Evolutionary conservation across 2,329 filamentous ascomycete species (phyloP).

Genomic region (Stachybotrys elegans): DNA sequence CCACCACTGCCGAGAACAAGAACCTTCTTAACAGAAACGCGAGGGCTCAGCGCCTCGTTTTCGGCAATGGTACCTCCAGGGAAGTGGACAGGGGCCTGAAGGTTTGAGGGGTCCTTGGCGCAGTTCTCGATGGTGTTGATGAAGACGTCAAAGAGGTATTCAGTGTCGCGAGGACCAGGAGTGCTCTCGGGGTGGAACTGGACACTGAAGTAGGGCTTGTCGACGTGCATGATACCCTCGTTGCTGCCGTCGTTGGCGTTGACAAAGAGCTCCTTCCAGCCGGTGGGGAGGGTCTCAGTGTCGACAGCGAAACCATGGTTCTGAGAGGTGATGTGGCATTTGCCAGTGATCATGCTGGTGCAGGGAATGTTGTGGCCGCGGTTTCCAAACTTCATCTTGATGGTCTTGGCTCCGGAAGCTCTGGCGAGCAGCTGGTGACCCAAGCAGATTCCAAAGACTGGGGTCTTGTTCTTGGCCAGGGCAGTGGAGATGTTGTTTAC

Average conservation of each 20-base stretch:
- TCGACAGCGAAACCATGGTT: constrained; percentile 98
- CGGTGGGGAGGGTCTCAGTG: constrained; percentile 64
- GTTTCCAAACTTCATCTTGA: constrained; percentile 99
- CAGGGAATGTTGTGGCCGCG: constrained; percentile 98
- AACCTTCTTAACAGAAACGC: constrained; percentile 87
- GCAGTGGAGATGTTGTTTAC: constrained; percentile 73
- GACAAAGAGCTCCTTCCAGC: constrained; percentile 92
- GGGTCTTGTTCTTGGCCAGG: constrained; percentile 73
- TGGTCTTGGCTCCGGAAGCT: constrained; percentile 77
- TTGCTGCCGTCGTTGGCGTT: constrained; percentile 98
- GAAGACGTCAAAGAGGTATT: constrained; percentile 96
- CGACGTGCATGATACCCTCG: constrained; percentile 87
- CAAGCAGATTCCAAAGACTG: constrained; percentile 93
- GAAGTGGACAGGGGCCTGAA: constrained; percentile 74
- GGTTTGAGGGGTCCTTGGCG: constrained; percentile 58
- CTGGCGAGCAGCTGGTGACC: constrained; percentile 90
- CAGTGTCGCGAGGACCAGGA: constrained; percentile 89
- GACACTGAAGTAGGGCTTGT: constrained; percentile 94
- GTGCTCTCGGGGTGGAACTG: constrained; percentile 98
- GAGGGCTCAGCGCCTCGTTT: constrained; percentile 70
- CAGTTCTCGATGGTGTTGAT: constrained; percentile 76
- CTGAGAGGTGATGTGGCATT: constrained; percentile 98
- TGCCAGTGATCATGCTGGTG: constrained; percentile 90
- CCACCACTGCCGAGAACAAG: constrained; percentile 91
- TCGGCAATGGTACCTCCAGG: constrained; percentile 79